A percentile compares a stretch with the other conserved stretches of the same genome.
These are phyloP conservation scores for Podaxis pistillaris DNA, from an alignment of 768 basidiomycete genomes.

Conservation along the genomic window DNA sequence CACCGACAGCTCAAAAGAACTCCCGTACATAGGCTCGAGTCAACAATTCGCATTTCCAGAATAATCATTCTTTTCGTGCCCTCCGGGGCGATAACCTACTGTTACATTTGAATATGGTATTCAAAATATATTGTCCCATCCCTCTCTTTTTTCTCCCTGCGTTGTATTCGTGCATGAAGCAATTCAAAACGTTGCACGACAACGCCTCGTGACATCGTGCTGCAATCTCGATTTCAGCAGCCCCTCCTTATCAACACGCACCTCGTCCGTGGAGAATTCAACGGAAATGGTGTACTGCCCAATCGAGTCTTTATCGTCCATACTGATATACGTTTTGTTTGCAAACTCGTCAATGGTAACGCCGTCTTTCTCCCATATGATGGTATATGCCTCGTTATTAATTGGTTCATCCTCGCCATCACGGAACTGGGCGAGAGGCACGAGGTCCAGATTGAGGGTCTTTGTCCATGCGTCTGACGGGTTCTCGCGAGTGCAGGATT, in stretches of 20 bases:
- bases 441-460: conserved; percentile 45
- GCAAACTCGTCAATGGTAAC: conserved; percentile 39
- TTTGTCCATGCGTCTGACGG: conserved; percentile 22
- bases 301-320: conserved; percentile 31
- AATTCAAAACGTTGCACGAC: background rate
- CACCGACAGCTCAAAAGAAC: background rate
- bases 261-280: conserved; percentile 53
- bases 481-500: conserved; percentile 31
- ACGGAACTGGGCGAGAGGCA: conserved; percentile 63
- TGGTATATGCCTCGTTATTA: conserved; percentile 42
- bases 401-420: conserved; percentile 14
- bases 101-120: background rate
- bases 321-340: conserved; percentile 49
- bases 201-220: conserved; percentile 22
- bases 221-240: conserved; percentile 19
- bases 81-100: background rate
- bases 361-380: conserved; percentile 56
- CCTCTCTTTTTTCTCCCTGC: background rate
- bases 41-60: background rate
- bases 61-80: background rate
- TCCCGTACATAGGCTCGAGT: background rate
- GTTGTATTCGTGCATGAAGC: background rate
- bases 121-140: background rate
- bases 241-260: conserved; percentile 43
- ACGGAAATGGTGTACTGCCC: conserved; percentile 49